A percentile compares a stretch with the other conserved stretches of the same genome.
Conservation (phyloP, 2,329 filamentous ascomycete species). For the Zymoseptoria pseudotritici region DNA sequence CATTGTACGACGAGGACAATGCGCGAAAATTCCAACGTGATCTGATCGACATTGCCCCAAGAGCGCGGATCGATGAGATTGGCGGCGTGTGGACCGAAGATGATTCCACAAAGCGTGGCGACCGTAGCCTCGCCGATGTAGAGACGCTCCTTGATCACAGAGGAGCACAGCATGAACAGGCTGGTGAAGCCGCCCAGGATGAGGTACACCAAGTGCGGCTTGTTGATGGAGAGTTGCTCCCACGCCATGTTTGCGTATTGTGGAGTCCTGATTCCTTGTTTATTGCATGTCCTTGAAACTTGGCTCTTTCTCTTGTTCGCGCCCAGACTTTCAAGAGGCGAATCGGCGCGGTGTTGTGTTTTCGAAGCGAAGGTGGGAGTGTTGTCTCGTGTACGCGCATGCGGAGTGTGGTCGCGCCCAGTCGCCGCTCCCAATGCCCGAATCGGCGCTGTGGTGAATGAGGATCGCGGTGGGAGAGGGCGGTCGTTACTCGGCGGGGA, state of each 20-base stretch:
- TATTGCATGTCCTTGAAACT: slow-evolving; percentile 5
- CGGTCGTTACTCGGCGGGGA: neutral
- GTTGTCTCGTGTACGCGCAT: slow-evolving; percentile 6
- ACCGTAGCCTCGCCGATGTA: slow-evolving; percentile 99
- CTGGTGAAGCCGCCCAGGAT: slow-evolving; percentile 96
- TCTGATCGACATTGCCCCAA: slow-evolving; percentile 79
- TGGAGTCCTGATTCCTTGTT: slow-evolving; percentile 12
- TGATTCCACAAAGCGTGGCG: slow-evolving; percentile 77
- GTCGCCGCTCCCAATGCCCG: slow-evolving; percentile 28
- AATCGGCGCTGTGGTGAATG: slow-evolving; percentile 12
- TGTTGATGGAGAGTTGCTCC: slow-evolving; percentile 78
- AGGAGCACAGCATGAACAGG: slow-evolving; percentile 96
- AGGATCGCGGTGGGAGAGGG: neutral
- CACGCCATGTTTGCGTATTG: slow-evolving; percentile 56
- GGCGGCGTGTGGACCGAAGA: slow-evolving; percentile 79
- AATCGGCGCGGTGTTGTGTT: neutral
- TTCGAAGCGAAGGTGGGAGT: slow-evolving; percentile 8
- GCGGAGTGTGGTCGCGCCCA: slow-evolving; percentile 22
- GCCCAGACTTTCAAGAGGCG: neutral
- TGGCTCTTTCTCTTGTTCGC: neutral
- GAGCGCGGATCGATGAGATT: slow-evolving; percentile 66
- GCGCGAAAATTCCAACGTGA: slow-evolving; percentile 82
- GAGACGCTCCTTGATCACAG: slow-evolving; percentile 94
- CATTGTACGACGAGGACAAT: slow-evolving; percentile 88
- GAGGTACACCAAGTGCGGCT: slow-evolving; percentile 95